Base-by-base conservation (phyloP, 2,329 filamentous ascomycete species). In the Bimuria novae-zelandiae region DNA sequence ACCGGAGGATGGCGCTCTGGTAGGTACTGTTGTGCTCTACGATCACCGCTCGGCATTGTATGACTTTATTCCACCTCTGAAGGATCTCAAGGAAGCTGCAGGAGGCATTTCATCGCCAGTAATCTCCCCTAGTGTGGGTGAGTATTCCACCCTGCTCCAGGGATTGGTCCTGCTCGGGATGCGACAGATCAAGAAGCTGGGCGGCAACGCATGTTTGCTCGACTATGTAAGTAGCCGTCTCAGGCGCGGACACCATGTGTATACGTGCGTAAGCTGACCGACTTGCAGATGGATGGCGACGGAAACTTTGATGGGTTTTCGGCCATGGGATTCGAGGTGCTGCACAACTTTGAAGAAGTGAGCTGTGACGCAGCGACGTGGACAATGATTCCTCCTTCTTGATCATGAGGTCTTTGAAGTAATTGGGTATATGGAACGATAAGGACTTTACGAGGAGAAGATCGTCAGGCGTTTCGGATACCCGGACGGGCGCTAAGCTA, bases 281-380 rank as follows among this genome's bases (percentile, higher is more conserved):
- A 14, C 69, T 48, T 30, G 16, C 61, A 89, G 87, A 86, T 88
- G 71, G 84, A 87, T 55, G 83, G 83, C 14, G 89, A 92, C 66
- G 88, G 89, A 48, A 84, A 85, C 42, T 84, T 85, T 58, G 90
- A 94, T 70, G 85, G 87, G 30, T 77, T 95, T 53, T 80, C 86
- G 50, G 85, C 84, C 0, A 90, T 95, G 88, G 90, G 90, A 1
- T 95, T 95, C 67, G 85, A 85, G 58, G 83, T 89, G 39, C 76
- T 92, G 57, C 88, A 93, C 74, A 87, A 82, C 35, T 95, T 92
- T 71, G 90, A 96, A 65, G 89, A 95, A 72, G 83, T 94, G 48
- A 89, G 86, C 54, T 86, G 83, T 64, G 84, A 88, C 70, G 83
- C 83, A 39, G 79, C 82, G 44, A 84, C 82, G 7, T 86, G 83